phyloP scores from a whole-genome alignment of 1,284 basidiomycete species.

The Puccinia horiana region DNA sequence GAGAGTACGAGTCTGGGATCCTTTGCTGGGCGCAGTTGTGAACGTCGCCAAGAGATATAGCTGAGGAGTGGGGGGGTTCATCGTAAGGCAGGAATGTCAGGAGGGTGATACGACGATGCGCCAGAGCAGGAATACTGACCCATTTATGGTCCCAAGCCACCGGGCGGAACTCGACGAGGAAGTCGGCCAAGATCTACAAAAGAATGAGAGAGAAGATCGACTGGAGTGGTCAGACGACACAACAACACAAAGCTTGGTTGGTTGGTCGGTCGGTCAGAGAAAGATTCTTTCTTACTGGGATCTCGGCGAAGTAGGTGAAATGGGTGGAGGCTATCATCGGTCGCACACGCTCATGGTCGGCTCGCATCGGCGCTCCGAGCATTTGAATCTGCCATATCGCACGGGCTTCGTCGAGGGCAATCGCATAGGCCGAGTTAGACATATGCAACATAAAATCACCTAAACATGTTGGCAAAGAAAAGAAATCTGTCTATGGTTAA shows the following conservation, averaged over 20 bases:
- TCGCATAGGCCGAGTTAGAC: slow-evolving; percentile 44
- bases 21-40: slow-evolving; percentile 42
- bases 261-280: neutral
- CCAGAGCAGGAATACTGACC: slow-evolving; percentile 15
- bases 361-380: slow-evolving; percentile 19
- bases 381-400: slow-evolving; percentile 16
- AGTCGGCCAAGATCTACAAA: slow-evolving; percentile 37
- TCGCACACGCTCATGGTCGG: slow-evolving; percentile 20
- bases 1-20: slow-evolving; percentile 25
- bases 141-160: slow-evolving; percentile 44
- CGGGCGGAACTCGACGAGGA: slow-evolving; percentile 34
- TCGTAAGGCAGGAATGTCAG: neutral
- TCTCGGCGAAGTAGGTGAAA: slow-evolving; percentile 32
- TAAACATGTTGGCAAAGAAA: neutral
- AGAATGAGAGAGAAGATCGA: neutral
- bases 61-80: neutral
- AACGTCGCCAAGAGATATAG: slow-evolving; percentile 42
- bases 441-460: slow-evolving; percentile 42
- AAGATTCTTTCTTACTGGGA: slow-evolving; percentile 30
- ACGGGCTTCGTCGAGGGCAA: slow-evolving; percentile 37
- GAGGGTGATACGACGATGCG: neutral
- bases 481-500: neutral
- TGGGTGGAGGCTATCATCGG: slow-evolving; percentile 39
- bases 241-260: neutral
- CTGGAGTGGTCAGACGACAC: neutral